Evolutionary conservation across 2,329 filamentous ascomycete species (phyloP).

Genomic region (Hymenoscyphus albidus): DNA sequence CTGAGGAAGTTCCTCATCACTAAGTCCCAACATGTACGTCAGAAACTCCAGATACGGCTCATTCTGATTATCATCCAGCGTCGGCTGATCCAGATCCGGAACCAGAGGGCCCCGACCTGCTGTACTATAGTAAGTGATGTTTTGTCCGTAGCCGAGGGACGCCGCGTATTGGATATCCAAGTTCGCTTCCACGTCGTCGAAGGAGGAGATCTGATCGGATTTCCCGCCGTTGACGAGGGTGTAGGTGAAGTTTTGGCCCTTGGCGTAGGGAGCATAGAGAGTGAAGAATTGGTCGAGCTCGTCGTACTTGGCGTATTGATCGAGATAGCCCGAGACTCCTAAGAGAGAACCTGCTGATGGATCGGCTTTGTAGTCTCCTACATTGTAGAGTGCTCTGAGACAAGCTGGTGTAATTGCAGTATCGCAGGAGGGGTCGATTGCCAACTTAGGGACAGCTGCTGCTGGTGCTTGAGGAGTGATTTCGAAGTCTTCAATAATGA

Average conservation of each 20-base stretch:
- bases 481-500: slow-evolving; percentile 10
- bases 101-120: slow-evolving; percentile 44
- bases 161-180: slow-evolving; percentile 49
- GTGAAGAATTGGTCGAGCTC: slow-evolving; percentile 23
- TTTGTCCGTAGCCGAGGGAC: slow-evolving; percentile 49
- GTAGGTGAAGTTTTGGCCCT: slow-evolving; percentile 29
- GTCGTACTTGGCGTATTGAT: slow-evolving; percentile 27
- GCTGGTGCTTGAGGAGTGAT: neutral
- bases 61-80: slow-evolving; percentile 53
- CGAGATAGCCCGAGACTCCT: slow-evolving; percentile 52
- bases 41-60: slow-evolving; percentile 65
- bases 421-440: slow-evolving; percentile 28
- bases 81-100: slow-evolving; percentile 42
- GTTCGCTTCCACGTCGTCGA: slow-evolving; percentile 49
- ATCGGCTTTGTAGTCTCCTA: slow-evolving; percentile 47
- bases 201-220: slow-evolving; percentile 38
- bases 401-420: slow-evolving; percentile 35
- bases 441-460: slow-evolving; percentile 26
- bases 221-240: slow-evolving; percentile 33
- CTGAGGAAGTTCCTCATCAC: slow-evolving; percentile 49
- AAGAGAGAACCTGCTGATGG: slow-evolving; percentile 50
- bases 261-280: slow-evolving; percentile 22
- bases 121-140: slow-evolving; percentile 51
- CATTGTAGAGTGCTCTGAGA: slow-evolving; percentile 35
- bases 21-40: slow-evolving; percentile 50